Percentiles rank a stretch among this genome's conserved stretches.
phyloP scores from a whole-genome alignment of 768 basidiomycete genomes.

The Mycena vulgaris region DNA sequence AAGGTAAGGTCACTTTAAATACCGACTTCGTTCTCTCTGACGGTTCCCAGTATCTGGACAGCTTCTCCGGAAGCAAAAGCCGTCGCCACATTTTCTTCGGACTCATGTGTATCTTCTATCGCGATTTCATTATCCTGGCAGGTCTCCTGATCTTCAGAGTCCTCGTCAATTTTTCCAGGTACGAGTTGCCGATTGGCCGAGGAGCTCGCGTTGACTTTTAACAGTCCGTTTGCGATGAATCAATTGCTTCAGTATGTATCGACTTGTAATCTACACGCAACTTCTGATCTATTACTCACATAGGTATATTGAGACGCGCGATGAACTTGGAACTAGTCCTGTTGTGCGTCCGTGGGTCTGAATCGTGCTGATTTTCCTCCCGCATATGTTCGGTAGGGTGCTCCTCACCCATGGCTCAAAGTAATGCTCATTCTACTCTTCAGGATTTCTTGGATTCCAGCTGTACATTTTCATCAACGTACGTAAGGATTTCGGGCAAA shows the following conservation, averaged over 20 bases:
- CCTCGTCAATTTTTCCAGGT: too few species aligned
- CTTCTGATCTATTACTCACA: not conserved
- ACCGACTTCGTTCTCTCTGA: slow-evolving; percentile 31
- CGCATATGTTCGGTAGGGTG: slow-evolving; percentile 54
- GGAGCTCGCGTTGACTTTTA: slow-evolving; percentile 41
- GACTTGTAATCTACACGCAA: not conserved
- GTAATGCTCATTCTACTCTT: not conserved
- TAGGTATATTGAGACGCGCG: slow-evolving; percentile 70
- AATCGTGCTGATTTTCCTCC: slow-evolving; percentile 67
- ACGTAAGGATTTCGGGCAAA: slow-evolving; percentile 46
- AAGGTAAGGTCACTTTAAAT: slow-evolving; percentile 44
- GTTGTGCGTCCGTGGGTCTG: slow-evolving; percentile 80
- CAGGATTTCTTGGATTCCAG: slow-evolving; percentile 61
- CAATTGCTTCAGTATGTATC: slow-evolving; percentile 54
- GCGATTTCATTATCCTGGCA: slow-evolving; percentile 40
- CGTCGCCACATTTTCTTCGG: too few species aligned
- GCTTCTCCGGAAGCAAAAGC: too few species aligned
- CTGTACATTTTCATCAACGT: slow-evolving; percentile 65
- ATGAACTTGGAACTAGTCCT: slow-evolving; percentile 44
- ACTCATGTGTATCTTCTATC: slow-evolving; percentile 56
- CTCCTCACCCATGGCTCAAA: not conserved
- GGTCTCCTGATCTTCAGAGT: slow-evolving; percentile 12
- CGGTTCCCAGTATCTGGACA: slow-evolving; percentile 5
- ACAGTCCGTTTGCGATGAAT: slow-evolving; percentile 58
- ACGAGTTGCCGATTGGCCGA: slow-evolving; percentile 26